Conservation (phyloP, 352 stramenopile species). For the Pythium plurisporium region DNA sequence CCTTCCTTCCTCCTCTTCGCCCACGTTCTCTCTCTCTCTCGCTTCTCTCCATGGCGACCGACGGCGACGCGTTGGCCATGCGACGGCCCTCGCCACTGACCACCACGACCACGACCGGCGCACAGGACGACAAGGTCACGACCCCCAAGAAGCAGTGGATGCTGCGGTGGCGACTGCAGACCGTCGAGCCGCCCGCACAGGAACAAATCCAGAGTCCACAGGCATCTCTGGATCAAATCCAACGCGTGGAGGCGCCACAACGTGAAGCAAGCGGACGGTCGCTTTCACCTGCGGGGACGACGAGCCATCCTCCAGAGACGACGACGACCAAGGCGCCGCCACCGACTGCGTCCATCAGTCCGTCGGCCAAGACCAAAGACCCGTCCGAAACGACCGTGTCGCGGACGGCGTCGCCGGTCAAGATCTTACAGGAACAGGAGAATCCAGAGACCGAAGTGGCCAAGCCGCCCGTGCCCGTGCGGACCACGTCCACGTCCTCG, state of each 20-base stretch:
- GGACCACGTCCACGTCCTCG: background rate
- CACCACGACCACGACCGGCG: background rate
- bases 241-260: too few relatives aligned
- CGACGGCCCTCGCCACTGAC: background rate
- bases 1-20: background rate
- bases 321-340: background rate
- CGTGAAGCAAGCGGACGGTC: too few relatives aligned
- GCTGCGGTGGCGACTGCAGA: constrained; percentile 60
- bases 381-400: background rate
- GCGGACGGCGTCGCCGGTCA: constrained; percentile 8
- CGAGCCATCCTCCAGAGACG: background rate
- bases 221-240: too few relatives aligned
- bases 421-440: constrained; percentile 5
- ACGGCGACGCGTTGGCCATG: background rate
- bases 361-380: constrained; percentile 23
- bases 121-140: constrained; percentile 18
- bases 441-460: background rate
- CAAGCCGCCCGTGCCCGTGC: background rate
- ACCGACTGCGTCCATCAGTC: constrained; percentile 21
- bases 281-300: too few relatives aligned
- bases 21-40: background rate
- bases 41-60: background rate
- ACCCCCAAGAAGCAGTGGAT: constrained; percentile 83
- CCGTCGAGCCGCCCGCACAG: too few relatives aligned
- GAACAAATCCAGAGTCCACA: background rate